Base-by-base conservation (phyloP, 306 rosid genomes). In the Crotalaria pallida region DNA sequence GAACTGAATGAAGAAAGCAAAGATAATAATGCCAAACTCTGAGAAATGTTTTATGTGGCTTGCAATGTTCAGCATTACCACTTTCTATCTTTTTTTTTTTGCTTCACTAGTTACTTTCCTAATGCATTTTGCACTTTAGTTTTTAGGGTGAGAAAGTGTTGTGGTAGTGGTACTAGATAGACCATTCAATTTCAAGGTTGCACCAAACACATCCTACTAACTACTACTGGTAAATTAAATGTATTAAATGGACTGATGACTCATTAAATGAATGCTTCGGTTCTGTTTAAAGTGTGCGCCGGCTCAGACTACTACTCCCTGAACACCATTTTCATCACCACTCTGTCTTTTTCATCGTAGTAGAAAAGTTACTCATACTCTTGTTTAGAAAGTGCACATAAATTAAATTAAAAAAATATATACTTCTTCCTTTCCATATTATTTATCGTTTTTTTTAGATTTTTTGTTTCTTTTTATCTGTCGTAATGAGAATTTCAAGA, bases 131-230 rank as follows among this genome's bases (percentile, higher is more conserved):
- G 36, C 33, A 29, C 65, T 34, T 52, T 11, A 41, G 52, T 17
- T 72, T 75, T 41, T 23, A 58, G n/a, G n/a, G 26, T 21, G 68
- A 74, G 70, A 84, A 82, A 79, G 81, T 79, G 10, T n/a, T n/a
- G n/a, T n/a, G n/a, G n/a, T n/a, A n/a, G n/a, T n/a, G 51, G 71
- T 52, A 64, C 23, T 31, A 49, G 8, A 63, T 40, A 49, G 8
- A 63, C 40, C 73, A 79, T 79, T 81, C 73, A 88, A 79, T 77
- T 78, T 83, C 64, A 36, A 79, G 78, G 74, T 6, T 53, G 79
- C 73, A 67, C 65, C 69, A 48, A 64, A 80, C 45, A 26, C 41
- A 57, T 69, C 66, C 53, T 26, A 40, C n/a, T n/a, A n/a, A n/a
- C n/a, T n/a, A n/a, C n/a, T n/a, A n/a, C n/a, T n/a, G n/a, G n/a